Evolutionary conservation across 2,329 filamentous ascomycete genomes (phyloP), one percentile per base, ranked within the genome.

Genomic region (Pseudocercospora cruenta): DNA sequence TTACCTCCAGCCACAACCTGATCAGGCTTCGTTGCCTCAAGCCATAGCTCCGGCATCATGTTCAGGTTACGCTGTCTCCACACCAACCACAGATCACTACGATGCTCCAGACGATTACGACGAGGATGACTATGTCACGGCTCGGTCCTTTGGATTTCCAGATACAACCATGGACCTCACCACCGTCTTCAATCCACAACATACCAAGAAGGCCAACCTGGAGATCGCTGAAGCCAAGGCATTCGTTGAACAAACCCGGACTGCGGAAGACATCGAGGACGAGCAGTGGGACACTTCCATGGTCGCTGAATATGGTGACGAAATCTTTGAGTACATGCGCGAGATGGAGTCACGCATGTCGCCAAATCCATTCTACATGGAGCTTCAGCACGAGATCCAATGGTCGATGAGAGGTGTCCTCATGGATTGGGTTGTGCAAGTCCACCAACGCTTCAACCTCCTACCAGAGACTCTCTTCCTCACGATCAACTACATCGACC

Each of bases 381-480:
- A 97, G 69, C 89, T 91, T 71, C 95, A 99, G 79, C 90, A 91
- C 16, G 94, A 98, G 79, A 96, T 99, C 64, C 92, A 97, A 77
- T 99, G 95, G 95, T 97, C 94, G 2, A 99, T 98, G 95, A 92
- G 95, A 55, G 91, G 93, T 5, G 93, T 98, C 22, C 85, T 99
- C 62, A 96, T 99, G 89, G 95, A 98, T 79, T 99, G 95, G 95
- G 85, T 99, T 51, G 91, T 98, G 55, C 94, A 99, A 79, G 95
- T 99, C 31, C 95, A 99, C 78, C 88, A 90, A 73, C 92, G 95
- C 39, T 99, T 99, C 82, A 88, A 87, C 39, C 86, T 99, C 28
- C 87, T 98, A 8, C 94, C 94, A 0, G 95, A 99, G 83, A 99
- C 95, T 0, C 84, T 99, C 5, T 99, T 97, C 82, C 87, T 98